Percentiles rank a stretch among this genome's conserved stretches.
phyloP scores from a whole-genome alignment of 2,329 filamentous ascomycete genomes.

The Sporothrix curviconia region DNA sequence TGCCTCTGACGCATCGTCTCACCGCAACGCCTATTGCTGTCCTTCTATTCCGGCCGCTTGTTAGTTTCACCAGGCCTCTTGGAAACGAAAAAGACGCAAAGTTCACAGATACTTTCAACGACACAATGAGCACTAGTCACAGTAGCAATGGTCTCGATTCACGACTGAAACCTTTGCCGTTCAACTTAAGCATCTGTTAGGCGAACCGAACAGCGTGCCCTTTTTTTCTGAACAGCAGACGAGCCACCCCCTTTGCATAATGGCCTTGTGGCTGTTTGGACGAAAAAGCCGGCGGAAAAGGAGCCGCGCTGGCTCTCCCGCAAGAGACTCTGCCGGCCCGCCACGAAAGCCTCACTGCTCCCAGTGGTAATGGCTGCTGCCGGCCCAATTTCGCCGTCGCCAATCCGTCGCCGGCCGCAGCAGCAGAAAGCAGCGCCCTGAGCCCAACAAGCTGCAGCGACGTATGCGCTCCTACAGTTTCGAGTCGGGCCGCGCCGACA shows the following conservation, averaged over 20 bases:
- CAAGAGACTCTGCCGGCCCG: conserved; percentile 39
- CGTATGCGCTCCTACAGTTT: conserved; percentile 53
- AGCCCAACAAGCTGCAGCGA: conserved; percentile 43
- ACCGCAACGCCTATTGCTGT: too few species aligned
- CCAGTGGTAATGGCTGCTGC: conserved; percentile 29
- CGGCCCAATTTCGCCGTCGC: conserved; percentile 15
- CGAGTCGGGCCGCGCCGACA: conserved; percentile 53
- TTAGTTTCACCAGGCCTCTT: too few species aligned
- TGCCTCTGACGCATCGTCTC: neutral
- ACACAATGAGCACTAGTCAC: conserved; percentile 11
- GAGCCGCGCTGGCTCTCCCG: conserved; percentile 44
- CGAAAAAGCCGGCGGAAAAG: conserved; percentile 63
- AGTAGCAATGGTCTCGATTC: neutral
- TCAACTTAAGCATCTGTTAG: neutral
- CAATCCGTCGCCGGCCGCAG: conserved; percentile 21
- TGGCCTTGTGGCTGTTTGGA: conserved; percentile 81
- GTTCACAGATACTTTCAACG: too few species aligned
- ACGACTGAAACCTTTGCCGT: neutral
- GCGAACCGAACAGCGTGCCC: neutral
- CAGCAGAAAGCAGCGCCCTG: conserved; percentile 41
- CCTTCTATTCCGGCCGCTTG: too few species aligned
- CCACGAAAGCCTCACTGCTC: conserved; percentile 22
- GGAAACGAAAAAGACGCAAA: too few species aligned
- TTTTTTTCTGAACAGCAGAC: neutral
- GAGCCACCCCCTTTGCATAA: conserved; percentile 28